Evolutionary conservation across 202 grass and related monocot genomes (phyloP).

Genomic region (Setaria italica): DNA sequence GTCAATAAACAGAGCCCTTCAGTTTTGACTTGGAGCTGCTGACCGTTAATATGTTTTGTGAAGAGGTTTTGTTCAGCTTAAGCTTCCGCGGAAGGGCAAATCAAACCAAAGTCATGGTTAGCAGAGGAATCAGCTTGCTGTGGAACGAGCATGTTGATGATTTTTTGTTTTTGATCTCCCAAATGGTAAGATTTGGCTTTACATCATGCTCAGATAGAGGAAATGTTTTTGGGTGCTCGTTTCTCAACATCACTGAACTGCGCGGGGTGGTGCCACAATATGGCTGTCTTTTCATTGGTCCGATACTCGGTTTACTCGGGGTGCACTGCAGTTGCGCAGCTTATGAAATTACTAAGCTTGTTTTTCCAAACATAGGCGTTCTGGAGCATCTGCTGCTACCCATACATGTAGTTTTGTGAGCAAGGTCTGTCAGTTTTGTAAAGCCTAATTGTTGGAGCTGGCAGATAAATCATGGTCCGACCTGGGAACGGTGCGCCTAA

Average conservation of each 20-base stretch:
- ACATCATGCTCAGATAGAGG: not conserved
- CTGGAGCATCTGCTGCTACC: not conserved
- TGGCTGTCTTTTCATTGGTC: not conserved
- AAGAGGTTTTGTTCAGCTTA: not conserved
- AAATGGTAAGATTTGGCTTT: constrained; percentile 9
- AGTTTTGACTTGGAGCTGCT: constrained; percentile 31
- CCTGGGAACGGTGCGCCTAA: too few relatives aligned
- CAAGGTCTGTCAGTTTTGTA: too few relatives aligned
- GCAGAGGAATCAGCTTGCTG: not conserved
- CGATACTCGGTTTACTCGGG: not conserved
- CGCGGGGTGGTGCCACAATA: too few relatives aligned
- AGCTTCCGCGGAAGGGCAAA: not conserved
- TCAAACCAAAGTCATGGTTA: not conserved
- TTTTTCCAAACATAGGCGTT: not conserved
- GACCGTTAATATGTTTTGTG: not conserved
- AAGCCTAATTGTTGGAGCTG: too few relatives aligned
- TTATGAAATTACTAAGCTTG: not conserved
- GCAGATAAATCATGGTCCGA: too few relatives aligned
- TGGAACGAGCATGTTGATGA: not conserved
- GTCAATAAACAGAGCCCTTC: constrained; percentile 49
- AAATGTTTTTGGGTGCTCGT: not conserved
- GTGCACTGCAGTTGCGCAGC: not conserved
- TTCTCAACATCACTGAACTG: not conserved
- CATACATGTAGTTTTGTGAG: too few relatives aligned
- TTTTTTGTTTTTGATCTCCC: not conserved